phyloP scores from a whole-genome alignment of 2,329 filamentous ascomycete genomes.

The Xylaria hypoxylon region DNA sequence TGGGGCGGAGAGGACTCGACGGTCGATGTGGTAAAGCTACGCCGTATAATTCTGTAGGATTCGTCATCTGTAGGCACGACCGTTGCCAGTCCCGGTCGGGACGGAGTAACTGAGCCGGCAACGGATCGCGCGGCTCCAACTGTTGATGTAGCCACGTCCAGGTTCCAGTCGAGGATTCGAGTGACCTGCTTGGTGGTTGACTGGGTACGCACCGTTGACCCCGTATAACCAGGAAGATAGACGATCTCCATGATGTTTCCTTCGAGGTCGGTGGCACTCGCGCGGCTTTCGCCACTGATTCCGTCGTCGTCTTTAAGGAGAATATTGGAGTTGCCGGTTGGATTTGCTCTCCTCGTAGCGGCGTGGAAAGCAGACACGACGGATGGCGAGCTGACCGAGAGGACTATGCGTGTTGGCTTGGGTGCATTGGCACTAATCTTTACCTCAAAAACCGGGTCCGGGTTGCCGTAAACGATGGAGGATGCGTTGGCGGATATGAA shows the following conservation, averaged over 20 bases:
- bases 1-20: constrained; percentile 46
- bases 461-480: constrained; percentile 58
- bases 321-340: constrained; percentile 48
- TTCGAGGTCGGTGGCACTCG: constrained; percentile 80
- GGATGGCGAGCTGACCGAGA: constrained; percentile 74
- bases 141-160: constrained; percentile 55
- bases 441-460: constrained; percentile 59
- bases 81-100: constrained; percentile 41
- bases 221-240: constrained; percentile 56
- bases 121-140: constrained; percentile 42
- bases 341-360: constrained; percentile 72
- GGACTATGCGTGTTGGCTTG: constrained; percentile 66
- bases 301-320: constrained; percentile 43
- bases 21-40: constrained; percentile 53
- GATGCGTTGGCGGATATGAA: constrained; percentile 65
- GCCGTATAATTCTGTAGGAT: constrained; percentile 48
- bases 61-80: constrained; percentile 39
- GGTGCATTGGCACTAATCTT: constrained; percentile 55
- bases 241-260: constrained; percentile 87
- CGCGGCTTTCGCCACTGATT: constrained; percentile 54
- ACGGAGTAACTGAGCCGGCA: constrained; percentile 40
- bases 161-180: constrained; percentile 63
- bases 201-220: constrained; percentile 53
- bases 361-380: constrained; percentile 79
- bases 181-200: constrained; percentile 56